These are phyloP conservation scores for Metschnikowia vanudenii DNA, from an alignment of 805 yeast genomes.

Conservation along the genomic window DNA sequence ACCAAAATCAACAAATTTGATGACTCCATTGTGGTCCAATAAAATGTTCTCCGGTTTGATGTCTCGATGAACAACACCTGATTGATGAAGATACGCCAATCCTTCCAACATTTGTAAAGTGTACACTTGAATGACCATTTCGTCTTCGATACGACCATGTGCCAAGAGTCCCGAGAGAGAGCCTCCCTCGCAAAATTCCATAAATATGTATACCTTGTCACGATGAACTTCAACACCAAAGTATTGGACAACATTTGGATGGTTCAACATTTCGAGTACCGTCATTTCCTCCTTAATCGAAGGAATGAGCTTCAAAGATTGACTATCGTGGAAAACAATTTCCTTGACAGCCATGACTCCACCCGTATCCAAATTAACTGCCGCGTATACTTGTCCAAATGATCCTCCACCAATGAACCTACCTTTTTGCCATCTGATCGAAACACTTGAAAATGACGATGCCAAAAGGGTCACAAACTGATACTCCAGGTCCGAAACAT, in stretches of 20 bases:
- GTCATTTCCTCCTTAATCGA: conserved; percentile 95
- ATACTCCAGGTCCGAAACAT: conserved; percentile 81
- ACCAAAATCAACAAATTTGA: conserved; percentile 96
- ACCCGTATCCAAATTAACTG: conserved; percentile 90
- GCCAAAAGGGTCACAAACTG: conserved; percentile 85
- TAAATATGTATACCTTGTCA: conserved; percentile 89
- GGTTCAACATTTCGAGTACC: conserved; percentile 89
- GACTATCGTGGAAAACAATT: conserved; percentile 84
- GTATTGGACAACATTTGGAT: conserved; percentile 95
- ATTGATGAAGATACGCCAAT: conserved; percentile 86
- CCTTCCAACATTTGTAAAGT: conserved; percentile 94
- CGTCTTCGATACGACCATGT: conserved; percentile 95
- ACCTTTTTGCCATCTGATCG: conserved; percentile 97
- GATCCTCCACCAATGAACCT: conserved; percentile 92
- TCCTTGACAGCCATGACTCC: conserved; percentile 97
- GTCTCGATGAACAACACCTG: conserved; percentile 95
- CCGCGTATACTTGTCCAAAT: conserved; percentile 91
- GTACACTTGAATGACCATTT: conserved; percentile 85
- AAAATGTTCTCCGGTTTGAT: conserved; percentile 93
- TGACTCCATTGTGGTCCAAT: conserved; percentile 86
- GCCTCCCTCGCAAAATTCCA: conserved; percentile 98
- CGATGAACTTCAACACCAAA: conserved; percentile 97
- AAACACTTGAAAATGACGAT: conserved; percentile 81
- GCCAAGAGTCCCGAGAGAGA: conserved; percentile 81
- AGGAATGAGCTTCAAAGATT: conserved; percentile 78